Evolutionary conservation across 352 stramenopile species (phyloP).

Genomic region (Phytophthora multivora): DNA sequence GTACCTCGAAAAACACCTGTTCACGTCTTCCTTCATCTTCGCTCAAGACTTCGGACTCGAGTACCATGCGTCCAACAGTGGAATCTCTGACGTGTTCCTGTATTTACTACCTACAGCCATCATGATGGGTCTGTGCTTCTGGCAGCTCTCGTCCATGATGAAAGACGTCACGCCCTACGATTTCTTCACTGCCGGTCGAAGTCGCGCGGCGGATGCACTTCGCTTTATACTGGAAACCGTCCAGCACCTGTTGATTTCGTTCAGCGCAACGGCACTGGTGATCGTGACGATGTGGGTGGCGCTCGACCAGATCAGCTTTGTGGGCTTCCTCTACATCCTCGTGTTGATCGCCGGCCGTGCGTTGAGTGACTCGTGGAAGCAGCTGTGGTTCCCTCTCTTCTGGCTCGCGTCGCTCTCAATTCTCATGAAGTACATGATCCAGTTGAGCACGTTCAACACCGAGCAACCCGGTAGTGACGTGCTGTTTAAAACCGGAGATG

Average conservation of each 20-base stretch:
- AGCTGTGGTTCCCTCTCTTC: constrained; percentile 80
- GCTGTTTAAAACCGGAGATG: constrained; percentile 52
- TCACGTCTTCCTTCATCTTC: constrained; percentile 73
- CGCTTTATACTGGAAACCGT: constrained; percentile 60
- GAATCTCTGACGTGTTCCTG: constrained; percentile 75
- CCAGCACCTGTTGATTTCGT: constrained; percentile 69
- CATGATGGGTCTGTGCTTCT: constrained; percentile 80
- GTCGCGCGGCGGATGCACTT: constrained; percentile 53
- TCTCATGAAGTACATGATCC: constrained; percentile 68
- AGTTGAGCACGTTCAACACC: constrained; percentile 60
- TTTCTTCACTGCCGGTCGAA: constrained; percentile 65
- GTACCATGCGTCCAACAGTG: constrained; percentile 58
- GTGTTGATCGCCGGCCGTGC: constrained; percentile 60
- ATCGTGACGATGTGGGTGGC: constrained; percentile 76
- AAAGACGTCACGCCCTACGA: constrained; percentile 67
- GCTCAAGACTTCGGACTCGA: constrained; percentile 77
- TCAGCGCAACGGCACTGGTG: constrained; percentile 68
- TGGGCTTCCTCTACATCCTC: constrained; percentile 72
- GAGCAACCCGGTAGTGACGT: constrained; percentile 28
- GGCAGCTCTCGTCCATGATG: constrained; percentile 81
- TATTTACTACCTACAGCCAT: constrained; percentile 78
- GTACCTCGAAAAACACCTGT: constrained; percentile 70
- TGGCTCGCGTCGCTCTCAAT: constrained; percentile 71
- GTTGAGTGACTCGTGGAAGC: constrained; percentile 63
- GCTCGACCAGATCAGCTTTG: constrained; percentile 61